Evolutionary conservation across 768 basidiomycete species (phyloP), one percentile per base, ranked within the genome.

Genomic region (Boletus tomentosulus): DNA sequence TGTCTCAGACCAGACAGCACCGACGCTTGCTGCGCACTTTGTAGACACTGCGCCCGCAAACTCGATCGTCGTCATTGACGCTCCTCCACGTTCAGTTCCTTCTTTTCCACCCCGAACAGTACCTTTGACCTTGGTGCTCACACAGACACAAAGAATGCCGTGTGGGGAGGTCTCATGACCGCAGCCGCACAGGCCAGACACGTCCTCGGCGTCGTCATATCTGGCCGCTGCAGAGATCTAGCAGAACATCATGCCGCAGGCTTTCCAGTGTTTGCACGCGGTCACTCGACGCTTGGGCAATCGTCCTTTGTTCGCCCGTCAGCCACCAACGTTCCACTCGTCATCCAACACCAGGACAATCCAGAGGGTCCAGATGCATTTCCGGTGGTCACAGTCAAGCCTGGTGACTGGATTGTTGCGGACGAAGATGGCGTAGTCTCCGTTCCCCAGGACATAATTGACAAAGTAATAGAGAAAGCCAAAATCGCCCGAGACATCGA

Each of bases 141-240:
- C 44, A 25, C 66, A 86, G 89, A 83, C 51, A 73, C 77, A 27
- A 87, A 86, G 69, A 87, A 84, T 61, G 91, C 92, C 4, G 89
- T 92, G 6, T 96, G 93, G 93, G 92, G 93, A 24, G 92, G 93
- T 19, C 81, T 92, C 46, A 92, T 93, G 92, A 85, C 90, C 11
- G 88, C 89, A 0, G 90, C 90, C 22, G 92, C 92, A 1, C 80
- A 83, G 63, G 79, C 82, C 12, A 83, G 85, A 52, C 79, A 79
- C 19, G 85, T 84, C 12, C 73, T 74, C 24, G 93, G 90, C 11
- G 90, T 87, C 44, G 75, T 96, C 39, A 86, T 96, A 55, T 89
- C 86, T 42, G 91, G 91, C 10, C 82, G 91, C 15, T 91, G 88
- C 71, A 80, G 94, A 62, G 94, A 98, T 70, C 67, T 93, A 12